Evolutionary conservation across 306 rosid species (phyloP).

Genomic region (Fragaria vesca): DNA sequence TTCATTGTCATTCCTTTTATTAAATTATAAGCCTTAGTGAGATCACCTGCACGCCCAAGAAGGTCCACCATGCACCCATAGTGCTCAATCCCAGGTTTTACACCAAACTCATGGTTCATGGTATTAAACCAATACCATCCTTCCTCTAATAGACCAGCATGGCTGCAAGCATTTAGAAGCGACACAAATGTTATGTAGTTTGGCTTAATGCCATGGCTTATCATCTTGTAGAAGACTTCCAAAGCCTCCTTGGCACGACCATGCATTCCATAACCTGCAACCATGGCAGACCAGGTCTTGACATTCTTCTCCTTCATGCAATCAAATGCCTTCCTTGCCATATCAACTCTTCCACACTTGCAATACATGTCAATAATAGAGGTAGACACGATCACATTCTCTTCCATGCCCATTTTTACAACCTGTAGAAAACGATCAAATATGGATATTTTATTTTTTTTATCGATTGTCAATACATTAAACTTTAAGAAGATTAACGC

Average conservation of each 20-base stretch:
- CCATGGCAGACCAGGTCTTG: constrained; percentile 72
- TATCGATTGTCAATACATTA: not conserved
- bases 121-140: constrained; percentile 78
- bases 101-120: constrained; percentile 51
- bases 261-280: constrained; percentile 82
- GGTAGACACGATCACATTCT: constrained; percentile 58
- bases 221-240: constrained; percentile 58
- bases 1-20: constrained; percentile 63
- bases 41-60: constrained; percentile 73
- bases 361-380: constrained; percentile 73
- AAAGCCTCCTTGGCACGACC: constrained; percentile 63
- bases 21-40: constrained; percentile 60
- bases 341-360: constrained; percentile 68
- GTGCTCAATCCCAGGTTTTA: constrained; percentile 77
- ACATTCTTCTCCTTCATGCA: constrained; percentile 65
- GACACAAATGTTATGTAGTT: constrained; percentile 66
- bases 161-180: constrained; percentile 75
- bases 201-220: constrained; percentile 49
- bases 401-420: constrained; percentile 66
- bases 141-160: constrained; percentile 68
- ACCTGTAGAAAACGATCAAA: constrained; percentile 33
- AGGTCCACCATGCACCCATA: constrained; percentile 80
- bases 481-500: not conserved
- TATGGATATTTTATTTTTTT: not conserved
- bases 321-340: constrained; percentile 72